Conservation (phyloP, 1,284 basidiomycete genomes). For the Hymenochaete sp. region DNA sequence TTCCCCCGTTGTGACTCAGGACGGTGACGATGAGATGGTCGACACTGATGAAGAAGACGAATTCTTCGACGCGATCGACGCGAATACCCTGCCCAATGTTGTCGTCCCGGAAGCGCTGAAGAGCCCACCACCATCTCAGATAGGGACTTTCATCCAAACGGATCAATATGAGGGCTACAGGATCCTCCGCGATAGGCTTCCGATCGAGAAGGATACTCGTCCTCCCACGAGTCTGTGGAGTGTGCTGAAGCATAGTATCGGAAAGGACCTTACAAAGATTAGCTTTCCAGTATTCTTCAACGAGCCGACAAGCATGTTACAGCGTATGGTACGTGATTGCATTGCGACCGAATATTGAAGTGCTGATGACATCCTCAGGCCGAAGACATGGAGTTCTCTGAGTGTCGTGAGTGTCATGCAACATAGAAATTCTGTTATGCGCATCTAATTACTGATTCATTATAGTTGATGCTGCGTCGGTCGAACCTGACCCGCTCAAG, state of each 20-base stretch:
- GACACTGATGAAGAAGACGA: slow-evolving; percentile 91
- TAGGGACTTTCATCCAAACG: slow-evolving; percentile 28
- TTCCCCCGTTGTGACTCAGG: slow-evolving; percentile 16
- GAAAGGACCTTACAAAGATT: slow-evolving; percentile 95
- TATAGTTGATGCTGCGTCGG: slow-evolving; percentile 75
- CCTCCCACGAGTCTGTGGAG: slow-evolving; percentile 92
- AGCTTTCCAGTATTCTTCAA: slow-evolving; percentile 96
- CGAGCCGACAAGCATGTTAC: slow-evolving; percentile 93
- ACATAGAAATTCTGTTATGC: slow-evolving; percentile 1
- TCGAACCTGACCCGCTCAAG: slow-evolving; percentile 69
- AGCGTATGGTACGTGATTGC: slow-evolving; percentile 55
- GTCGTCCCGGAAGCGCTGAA: slow-evolving; percentile 55
- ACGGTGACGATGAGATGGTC: slow-evolving; percentile 35
- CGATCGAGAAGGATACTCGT: slow-evolving; percentile 71
- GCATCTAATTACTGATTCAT: background rate
- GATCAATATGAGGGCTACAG: slow-evolving; percentile 65
- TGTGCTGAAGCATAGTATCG: slow-evolving; percentile 92
- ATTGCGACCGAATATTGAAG: background rate
- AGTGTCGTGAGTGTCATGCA: slow-evolving; percentile 60
- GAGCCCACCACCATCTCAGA: slow-evolving; percentile 25
- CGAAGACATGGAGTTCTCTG: slow-evolving; percentile 94
- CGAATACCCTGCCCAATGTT: slow-evolving; percentile 68
- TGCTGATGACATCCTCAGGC: slow-evolving; percentile 36
- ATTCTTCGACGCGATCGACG: slow-evolving; percentile 96
- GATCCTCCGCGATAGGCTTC: slow-evolving; percentile 55